phyloP scores from a whole-genome alignment of 2,329 filamentous ascomycete genomes.

The Pseudocercospora vitis region DNA sequence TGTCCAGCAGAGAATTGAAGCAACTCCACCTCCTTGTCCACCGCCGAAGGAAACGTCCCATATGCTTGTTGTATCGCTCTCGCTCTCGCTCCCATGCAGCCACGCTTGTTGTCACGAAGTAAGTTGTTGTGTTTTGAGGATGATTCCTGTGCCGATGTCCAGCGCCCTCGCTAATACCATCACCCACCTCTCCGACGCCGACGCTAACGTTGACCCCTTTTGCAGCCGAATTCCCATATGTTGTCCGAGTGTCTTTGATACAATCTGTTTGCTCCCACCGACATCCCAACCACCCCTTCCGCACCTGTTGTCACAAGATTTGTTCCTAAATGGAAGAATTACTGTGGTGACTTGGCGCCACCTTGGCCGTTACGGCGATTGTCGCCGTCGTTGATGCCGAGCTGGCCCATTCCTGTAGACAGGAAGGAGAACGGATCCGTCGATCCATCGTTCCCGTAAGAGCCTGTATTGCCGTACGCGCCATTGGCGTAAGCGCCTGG shows the following conservation, averaged over 20 bases:
- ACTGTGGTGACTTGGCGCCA: constrained; percentile 38
- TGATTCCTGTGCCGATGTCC: constrained; percentile 22
- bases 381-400: constrained; percentile 64
- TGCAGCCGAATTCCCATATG: constrained; percentile 32
- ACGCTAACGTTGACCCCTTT: constrained; percentile 26
- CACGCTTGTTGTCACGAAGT: constrained; percentile 10
- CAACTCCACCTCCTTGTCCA: constrained; percentile 7
- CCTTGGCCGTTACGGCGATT: constrained; percentile 45
- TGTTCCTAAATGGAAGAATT: constrained; percentile 9
- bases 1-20: constrained; percentile 14
- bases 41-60: constrained; percentile 2
- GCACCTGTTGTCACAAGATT: not conserved
- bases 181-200: constrained; percentile 29
- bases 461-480: constrained; percentile 46
- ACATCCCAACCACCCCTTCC: not conserved
- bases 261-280: constrained; percentile 19
- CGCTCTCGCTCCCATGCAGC: constrained; percentile 13
- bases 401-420: constrained; percentile 68
- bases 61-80: not conserved
- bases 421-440: constrained; percentile 80
- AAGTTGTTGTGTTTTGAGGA: constrained; percentile 18
- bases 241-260: constrained; percentile 27
- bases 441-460: constrained; percentile 54
- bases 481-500: constrained; percentile 64
- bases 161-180: constrained; percentile 30